Base-by-base conservation (phyloP, 441 rosid species). In the Gossypium lobatum region DNA sequence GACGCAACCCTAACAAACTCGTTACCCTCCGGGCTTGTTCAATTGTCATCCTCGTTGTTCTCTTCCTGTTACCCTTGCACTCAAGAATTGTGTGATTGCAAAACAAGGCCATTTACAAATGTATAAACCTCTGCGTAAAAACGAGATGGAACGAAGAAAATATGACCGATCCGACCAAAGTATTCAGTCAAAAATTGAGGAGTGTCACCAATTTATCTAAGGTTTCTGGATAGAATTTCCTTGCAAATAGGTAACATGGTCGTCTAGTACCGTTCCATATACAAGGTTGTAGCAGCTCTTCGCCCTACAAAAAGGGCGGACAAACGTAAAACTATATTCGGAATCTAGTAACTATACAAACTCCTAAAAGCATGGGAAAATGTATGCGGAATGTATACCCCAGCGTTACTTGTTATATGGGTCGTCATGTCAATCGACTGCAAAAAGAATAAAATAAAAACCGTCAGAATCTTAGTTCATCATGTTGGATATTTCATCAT, bases 211-310 rank as follows among this genome's bases (percentile, higher is more conserved):
- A 77, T 62, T 83, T 88, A 76, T 89, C 85, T 7, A 88, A 79
- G 54, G 99, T 76, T 72, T 88, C 90, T 0, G 93, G 88, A 67
- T 86, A 83, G 83, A 95, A 93, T 85, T 95, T 95, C 88, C 99
- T 86, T 0, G 96, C 99, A 13, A 93, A 93, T 34, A 95, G 82
- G 88, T 88, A 90, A 64, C 99, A 95, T 0, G 99, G 99, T 42
- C 96, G 88, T 73, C 81, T 85, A 42, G 85, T 91, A n/a, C 99
- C 98, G 23, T 93, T 95, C 99, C 98, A 93, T 54, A 84, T 66
- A 77, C 98, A 93, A 20, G 90, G 87, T 76, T 85, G 85, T 34
- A 77, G 70, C 78, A 81, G 82, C 76, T 81, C 95, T 50, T 85
- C 82, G 80, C 80, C 89, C 88, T 88, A 84, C 63, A 72, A 53